Base-by-base conservation (phyloP, 2,329 filamentous ascomycete genomes). In the Penicillium sp. region DNA sequence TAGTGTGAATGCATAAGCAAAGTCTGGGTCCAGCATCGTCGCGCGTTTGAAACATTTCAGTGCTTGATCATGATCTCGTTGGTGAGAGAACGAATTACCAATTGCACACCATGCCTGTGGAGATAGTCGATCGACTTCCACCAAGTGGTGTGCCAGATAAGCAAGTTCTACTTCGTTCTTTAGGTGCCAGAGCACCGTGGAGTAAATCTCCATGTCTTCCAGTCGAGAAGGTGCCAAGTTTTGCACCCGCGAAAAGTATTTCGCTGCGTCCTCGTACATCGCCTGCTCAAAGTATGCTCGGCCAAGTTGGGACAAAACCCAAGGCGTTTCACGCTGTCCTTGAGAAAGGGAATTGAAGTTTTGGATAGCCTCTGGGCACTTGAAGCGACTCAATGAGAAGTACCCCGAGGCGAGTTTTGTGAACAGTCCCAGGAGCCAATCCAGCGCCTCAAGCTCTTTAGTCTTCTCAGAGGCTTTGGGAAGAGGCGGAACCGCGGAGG, bases 131-230 rank as follows among this genome's bases (percentile, higher is more conserved):
- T 88, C 85, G 11, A 84, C 73, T 48, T 95, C 90, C 35, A 94
- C 77, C 27, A 96, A 73, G 55, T 93, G 86, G 56, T 96, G 90
- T 0, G 90, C 87, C 17, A 98, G 73, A 64, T 92, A 94, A 0
- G 90, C 89, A 14, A 98, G 73, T 44, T 95, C 86, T 0, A 88
- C 85, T 57, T 95, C 90, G 47, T 85, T 82, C 64, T 94, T 95
- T 45, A 95, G 70, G 62, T 95, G 89, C 92, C 93, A 98, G n/a
- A 98, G 74, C n/a, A 94, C 83, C 0, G 92, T 98, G 10, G 90
- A 96, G 66, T 95, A 98, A 23, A 96, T 82, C 60, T 98, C 92
- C 89, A 96, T 95, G 57, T 95, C 89, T 58, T 94, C 84, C 30
- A 93, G 73, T 3, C 86, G 80, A 1, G 85, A 85, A 1, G 90